Base-by-base conservation (phyloP, 257 asterid species). In the Thymus mandschuricus region DNA sequence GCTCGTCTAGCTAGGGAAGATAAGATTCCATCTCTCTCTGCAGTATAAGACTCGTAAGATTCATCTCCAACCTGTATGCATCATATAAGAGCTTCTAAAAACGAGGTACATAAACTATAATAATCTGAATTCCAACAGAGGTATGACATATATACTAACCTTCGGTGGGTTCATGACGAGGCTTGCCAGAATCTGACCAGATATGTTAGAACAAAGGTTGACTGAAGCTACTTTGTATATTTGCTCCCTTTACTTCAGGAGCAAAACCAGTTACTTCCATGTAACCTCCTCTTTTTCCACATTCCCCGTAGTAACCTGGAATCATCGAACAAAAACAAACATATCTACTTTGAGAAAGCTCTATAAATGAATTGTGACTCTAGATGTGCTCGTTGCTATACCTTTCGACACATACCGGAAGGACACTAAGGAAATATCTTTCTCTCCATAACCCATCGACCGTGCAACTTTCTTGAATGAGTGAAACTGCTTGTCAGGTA, bases 261-360 rank as follows among this genome's bases (percentile, higher is more conserved):
- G 88, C 78, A 74, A 95, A 95, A 66, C 98, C 97, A 48, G 96
- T 92, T 56, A 95, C 78, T 81, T 95, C 99, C 98, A 95, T 95
- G 82, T 92, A 95, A 58, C 99, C 98, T 81, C 99, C 98, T 81
- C 98, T 71, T 79, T 92, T 95, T 78, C 98, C 99, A 68, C 98
- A 95, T 81, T 95, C 99, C 52, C 99, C 99, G 52, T 95, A 81
- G 80, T 89, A 92, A 48, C 99, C 99, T 15, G 70, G 64, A 51
- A 13, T 13, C 40, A 75, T 28, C 31, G 54, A 57, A 72, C 58
- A 28, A 43, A 60, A 8, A 27, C 28, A 3, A 29, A 54, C 31
- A 69, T 54, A 43, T 7, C 28, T 46, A 58, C 73, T 46, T 66
- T 34, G 35, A 52, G 55, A 59, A 6, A 38, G 59, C 66, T 52